Conservation (phyloP, 1,284 basidiomycete genomes). For the Apiotrichum gracile region DNA sequence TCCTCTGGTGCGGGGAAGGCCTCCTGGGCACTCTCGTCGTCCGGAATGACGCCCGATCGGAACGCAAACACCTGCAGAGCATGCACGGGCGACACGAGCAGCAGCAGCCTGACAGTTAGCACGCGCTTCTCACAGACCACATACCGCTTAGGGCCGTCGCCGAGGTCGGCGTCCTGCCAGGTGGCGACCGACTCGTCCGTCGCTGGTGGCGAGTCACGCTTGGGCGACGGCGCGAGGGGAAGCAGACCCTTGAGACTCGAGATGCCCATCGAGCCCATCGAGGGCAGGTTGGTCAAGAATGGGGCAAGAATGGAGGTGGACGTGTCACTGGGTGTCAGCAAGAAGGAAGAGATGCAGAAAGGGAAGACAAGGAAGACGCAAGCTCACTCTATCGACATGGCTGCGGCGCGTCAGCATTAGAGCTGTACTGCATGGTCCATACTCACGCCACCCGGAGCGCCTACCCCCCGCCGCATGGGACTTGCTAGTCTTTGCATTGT, state of each 20-base stretch:
- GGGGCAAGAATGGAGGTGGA: constrained; percentile 25
- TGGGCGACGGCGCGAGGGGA: constrained; percentile 4
- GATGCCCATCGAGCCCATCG: constrained; percentile 13
- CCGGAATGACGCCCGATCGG: constrained; percentile 19
- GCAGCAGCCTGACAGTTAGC: constrained; percentile 22
- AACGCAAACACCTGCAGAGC: constrained; percentile 33
- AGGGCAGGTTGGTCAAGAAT: constrained; percentile 27
- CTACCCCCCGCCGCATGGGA: neutral
- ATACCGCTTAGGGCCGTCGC: constrained; percentile 19
- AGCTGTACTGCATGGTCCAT: no score
- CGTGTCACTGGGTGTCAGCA: constrained; percentile 15
- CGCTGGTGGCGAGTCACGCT: neutral
- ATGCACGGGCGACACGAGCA: constrained; percentile 20
- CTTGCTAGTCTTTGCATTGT: neutral
- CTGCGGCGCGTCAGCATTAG: constrained; percentile 1
- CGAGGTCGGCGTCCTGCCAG: constrained; percentile 34
- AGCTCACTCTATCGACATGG: constrained; percentile 8
- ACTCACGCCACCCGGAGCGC: neutral
- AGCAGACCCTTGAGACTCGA: constrained; percentile 24
- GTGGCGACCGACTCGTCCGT: constrained; percentile 6
- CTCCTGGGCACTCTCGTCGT: constrained; percentile 32
- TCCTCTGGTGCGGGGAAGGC: constrained; percentile 31
- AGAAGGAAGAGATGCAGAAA: neutral
- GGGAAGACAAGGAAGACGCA: neutral
- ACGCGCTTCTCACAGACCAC: no score